phyloP scores from a whole-genome alignment of 768 basidiomycete genomes.

The Suillus clintonianus region DNA sequence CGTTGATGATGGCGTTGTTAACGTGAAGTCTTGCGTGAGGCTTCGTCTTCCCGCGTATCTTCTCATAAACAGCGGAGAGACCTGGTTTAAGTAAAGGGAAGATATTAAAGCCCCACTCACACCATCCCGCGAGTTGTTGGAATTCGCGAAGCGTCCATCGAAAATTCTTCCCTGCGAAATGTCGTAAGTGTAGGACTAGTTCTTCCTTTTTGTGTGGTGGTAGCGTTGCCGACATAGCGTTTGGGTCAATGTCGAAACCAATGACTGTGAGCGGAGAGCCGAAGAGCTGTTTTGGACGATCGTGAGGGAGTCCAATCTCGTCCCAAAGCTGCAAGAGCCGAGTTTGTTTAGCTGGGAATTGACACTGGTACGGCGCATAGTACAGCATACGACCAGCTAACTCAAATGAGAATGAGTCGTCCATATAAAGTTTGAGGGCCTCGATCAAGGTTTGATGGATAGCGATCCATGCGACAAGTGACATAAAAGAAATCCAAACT shows the following conservation, averaged over 20 bases:
- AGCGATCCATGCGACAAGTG: conserved; percentile 31
- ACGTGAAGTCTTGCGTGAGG: not conserved
- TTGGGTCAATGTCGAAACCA: conserved; percentile 29
- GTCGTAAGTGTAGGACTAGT: not conserved
- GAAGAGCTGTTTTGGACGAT: conserved; percentile 29
- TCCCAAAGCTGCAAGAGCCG: conserved; percentile 32
- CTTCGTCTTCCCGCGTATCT: conserved; percentile 28
- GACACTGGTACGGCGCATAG: conserved; percentile 26
- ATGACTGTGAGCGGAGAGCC: conserved; percentile 26
- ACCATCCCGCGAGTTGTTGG: conserved; percentile 37
- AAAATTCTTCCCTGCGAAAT: not conserved
- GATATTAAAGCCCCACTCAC: conserved; percentile 44
- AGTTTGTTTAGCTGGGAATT: conserved; percentile 23
- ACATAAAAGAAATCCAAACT: conserved; percentile 23
- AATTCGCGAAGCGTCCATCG: conserved; percentile 20
- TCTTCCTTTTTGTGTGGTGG: not conserved
- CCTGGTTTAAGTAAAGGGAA: conserved; percentile 35
- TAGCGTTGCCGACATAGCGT: conserved; percentile 17
- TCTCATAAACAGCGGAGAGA: conserved; percentile 33
- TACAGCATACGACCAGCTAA: conserved; percentile 11
- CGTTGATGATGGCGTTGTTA: not conserved
- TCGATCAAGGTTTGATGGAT: conserved; percentile 7
- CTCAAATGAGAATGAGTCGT: not conserved
- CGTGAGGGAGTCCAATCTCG: conserved; percentile 28
- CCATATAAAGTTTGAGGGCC: not conserved